Evolutionary conservation across 306 rosid species (phyloP).

Genomic region (Cucurbita moschata): DNA sequence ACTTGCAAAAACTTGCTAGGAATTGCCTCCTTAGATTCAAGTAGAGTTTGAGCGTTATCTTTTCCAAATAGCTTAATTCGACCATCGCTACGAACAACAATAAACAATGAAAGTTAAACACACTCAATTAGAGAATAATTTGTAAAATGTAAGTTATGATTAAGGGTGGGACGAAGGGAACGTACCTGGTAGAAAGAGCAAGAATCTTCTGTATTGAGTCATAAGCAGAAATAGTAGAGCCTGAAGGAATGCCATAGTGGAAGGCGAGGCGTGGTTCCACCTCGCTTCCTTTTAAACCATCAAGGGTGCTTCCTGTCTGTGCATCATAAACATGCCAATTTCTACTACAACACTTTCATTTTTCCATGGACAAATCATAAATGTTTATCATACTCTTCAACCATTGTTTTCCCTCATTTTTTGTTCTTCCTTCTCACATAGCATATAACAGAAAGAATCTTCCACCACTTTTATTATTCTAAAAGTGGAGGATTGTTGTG

Average conservation of each 20-base stretch:
- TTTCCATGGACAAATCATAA: background rate
- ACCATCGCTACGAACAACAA: conserved; percentile 45
- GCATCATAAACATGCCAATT: conserved; percentile 12
- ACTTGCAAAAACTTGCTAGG: conserved; percentile 79
- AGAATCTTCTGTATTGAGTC: conserved; percentile 49
- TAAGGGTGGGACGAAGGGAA: conserved; percentile 12
- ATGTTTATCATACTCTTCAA: background rate
- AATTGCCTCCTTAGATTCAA: conserved; percentile 40
- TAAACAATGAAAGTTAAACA: background rate
- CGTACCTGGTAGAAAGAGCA: conserved; percentile 71
- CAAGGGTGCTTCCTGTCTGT: conserved; percentile 27
- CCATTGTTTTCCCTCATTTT: background rate
- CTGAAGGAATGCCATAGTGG: conserved; percentile 63
- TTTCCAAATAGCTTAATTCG: conserved; percentile 62
- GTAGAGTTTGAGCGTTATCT: conserved; percentile 57
- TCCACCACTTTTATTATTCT: background rate
- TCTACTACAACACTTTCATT: background rate
- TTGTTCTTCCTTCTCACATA: background rate
- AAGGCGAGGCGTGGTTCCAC: conserved; percentile 42
- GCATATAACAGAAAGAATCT: background rate
- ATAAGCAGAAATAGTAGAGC: conserved; percentile 41
- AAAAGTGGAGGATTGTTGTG: too few species aligned
- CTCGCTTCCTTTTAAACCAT: conserved; percentile 30
- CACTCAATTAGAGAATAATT: background rate
- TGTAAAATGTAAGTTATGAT: background rate